Percentiles rank a stretch among this genome's conserved stretches.
Conservation (phyloP, 106 monocot genomes). For the Acorus calamus region DNA sequence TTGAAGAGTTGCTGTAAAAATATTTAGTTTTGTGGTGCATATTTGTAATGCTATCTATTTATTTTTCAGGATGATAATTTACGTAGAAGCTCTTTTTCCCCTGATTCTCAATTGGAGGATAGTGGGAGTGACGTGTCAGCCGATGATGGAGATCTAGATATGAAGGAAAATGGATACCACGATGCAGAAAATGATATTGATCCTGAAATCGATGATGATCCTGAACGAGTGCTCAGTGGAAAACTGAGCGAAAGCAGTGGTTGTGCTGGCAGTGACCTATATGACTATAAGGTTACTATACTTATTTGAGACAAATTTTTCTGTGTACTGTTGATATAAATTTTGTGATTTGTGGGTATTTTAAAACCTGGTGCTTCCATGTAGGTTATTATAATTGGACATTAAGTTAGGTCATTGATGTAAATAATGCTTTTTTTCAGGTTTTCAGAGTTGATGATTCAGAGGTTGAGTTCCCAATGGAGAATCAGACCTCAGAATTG, state of each 20-base stretch:
- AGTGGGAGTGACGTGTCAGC: conserved; percentile 79
- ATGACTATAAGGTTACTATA: conserved; percentile 81
- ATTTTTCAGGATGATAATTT: conserved; percentile 59
- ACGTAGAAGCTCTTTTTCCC: conserved; percentile 64
- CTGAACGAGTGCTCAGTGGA: conserved; percentile 77
- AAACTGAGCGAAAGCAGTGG: conserved; percentile 99
- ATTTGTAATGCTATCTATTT: not conserved
- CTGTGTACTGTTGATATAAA: too few relatives aligned
- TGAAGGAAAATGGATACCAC: conserved; percentile 71
- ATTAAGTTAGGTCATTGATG: too few relatives aligned
- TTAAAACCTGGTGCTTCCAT: too few relatives aligned
- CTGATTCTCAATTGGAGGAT: conserved; percentile 70
- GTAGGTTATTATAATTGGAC: too few relatives aligned
- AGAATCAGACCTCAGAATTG: conserved; percentile 24
- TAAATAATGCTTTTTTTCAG: conserved; percentile 14
- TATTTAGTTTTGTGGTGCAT: too few relatives aligned
- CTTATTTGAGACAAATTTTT: too few relatives aligned
- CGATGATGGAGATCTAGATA: conserved; percentile 52
- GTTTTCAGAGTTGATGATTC: conserved; percentile 72
- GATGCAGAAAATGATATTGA: conserved; percentile 68
- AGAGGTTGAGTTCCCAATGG: conserved; percentile 47
- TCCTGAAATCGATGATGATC: conserved; percentile 55
- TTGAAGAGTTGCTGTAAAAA: too few relatives aligned
- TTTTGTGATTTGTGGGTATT: too few relatives aligned
- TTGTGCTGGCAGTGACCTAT: conserved; percentile 92